Base-by-base conservation (phyloP, 805 yeast genomes). In the Spathaspora boniae region DNA sequence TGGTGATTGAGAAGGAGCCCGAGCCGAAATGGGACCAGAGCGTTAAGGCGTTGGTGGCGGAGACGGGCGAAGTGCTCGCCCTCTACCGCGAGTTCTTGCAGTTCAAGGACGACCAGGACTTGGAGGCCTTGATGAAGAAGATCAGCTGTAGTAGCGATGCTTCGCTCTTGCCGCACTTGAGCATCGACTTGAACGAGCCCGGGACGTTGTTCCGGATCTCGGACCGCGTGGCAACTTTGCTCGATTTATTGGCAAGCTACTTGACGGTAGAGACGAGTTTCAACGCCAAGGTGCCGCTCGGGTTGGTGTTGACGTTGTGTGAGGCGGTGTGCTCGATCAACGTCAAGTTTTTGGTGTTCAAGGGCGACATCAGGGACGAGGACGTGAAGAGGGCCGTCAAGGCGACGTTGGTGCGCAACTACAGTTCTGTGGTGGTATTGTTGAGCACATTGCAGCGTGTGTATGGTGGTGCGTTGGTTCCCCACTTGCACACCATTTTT, bases 251-350 rank as follows among this genome's bases (percentile, higher is more conserved):
- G 23, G 32, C 33, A 38, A 81, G 37, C 34, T 83, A 43, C 44
- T 53, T 38, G 58, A 57, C 70, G 3, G 62, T 76, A 6, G 72
- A 76, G 17, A 78, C 87, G 1, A 76, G 73, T 26, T 70, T 65
- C 46, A 63, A 78, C 9, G 70, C 80, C 6, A 65, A 70, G 42
- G 68, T 84, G 6, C 93, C 94, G 3, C 43, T 86, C 9, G 89
- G 91, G 1, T 48, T 60, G 29, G 51, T 82, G 3, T 50, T 82
- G 4, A 52, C 65, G 6, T 41, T 80, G 32, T 62, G 69, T 16
- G 87, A 82, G 47, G 58, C 79, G 9, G 49, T 81, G 11, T 56
- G 76, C 39, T 68, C 80, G 12, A 56, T 86, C 39, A 77, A 80
- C 44, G 57, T 72, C 9, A 74, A 68, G 35, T 77, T 75, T 42